Base-by-base conservation (phyloP, 768 basidiomycete genomes). In the Leccinum rimulosum region DNA sequence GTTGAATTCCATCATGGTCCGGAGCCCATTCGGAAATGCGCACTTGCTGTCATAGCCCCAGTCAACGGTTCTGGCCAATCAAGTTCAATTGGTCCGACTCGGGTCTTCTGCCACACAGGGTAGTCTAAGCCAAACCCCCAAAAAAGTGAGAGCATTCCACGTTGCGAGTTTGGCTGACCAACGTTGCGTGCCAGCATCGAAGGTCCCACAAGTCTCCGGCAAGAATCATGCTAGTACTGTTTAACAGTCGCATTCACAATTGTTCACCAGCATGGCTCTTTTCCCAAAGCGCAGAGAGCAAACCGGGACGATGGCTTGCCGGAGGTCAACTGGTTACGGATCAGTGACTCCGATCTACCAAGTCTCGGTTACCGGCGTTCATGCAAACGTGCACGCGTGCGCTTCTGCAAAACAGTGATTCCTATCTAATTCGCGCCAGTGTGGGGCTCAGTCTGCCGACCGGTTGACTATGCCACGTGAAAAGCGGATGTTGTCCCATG, bases 381-480 rank as follows among this genome's bases (percentile, higher is more conserved):
- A 33, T 33, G 31, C 31, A 33, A 33, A 33, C 11, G 31, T 12
- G 31, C 14, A 38, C 36, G 7, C 36, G 36, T 17, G 36, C 36
- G 36, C 36, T 40, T 40, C 40, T 17, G 40, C 40, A 4, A 40
- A 40, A n/a, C 38, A 4, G 8, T n/a, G 17, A 17, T 40, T 6
- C 15, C 6, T 40, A 43, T 9, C n/a, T 19, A 6, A 45, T 19
- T 19, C 40, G n/a, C 10, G 11, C n/a, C 40, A 43, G 40, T 43
- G 40, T 43, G 43, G 43, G n/a, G 10, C 10, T 19, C 1, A 45
- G 43, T 45, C 43, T 45, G n/a, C 40, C 40, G 11, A 45, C 19
- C 19, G 67, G 67, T 48, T 75, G 70, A 45, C 77, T 78, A 43
- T 43, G 10, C 7, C 47, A 48, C 47, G 25, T 48, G 25, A 48